Conservation (phyloP, 345 rosid genomes). For the Lenwebbia sp. region DNA sequence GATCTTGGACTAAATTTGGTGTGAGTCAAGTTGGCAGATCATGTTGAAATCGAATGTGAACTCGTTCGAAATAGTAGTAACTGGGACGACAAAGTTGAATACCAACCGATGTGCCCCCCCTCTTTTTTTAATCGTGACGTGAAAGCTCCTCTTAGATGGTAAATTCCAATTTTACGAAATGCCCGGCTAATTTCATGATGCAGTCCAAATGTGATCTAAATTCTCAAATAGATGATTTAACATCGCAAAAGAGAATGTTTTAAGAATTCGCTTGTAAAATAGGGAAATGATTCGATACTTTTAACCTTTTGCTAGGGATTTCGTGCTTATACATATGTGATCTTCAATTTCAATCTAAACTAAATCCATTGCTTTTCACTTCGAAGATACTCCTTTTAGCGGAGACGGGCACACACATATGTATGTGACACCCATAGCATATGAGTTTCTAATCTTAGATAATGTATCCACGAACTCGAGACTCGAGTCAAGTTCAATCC, state of each 20-base stretch:
- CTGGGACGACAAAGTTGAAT: not conserved
- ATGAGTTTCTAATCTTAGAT: not conserved
- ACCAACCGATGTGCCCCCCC: not conserved
- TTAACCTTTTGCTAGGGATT: not conserved
- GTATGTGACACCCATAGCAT: not conserved
- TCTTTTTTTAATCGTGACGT: not conserved
- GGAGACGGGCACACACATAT: not conserved
- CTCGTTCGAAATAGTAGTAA: not conserved
- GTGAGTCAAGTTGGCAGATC: not conserved
- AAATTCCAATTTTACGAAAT: no score
- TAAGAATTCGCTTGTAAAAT: no score
- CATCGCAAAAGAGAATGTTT: no score
- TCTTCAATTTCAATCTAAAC: not conserved
- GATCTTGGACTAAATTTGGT: not conserved
- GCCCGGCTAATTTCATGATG: not conserved
- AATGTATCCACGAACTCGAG: not conserved
- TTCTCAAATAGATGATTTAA: no score
- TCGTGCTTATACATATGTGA: not conserved
- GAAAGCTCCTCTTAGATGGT: not conserved
- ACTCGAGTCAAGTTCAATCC: not conserved
- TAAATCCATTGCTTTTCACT: not conserved
- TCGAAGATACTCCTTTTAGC: not conserved
- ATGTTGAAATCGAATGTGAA: not conserved
- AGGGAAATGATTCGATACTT: no score
- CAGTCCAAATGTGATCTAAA: not conserved